A percentile compares a stretch with the other conserved stretches of the same genome.
Evolutionary conservation across 208 protist genomes (phyloP).

Genomic region (Crithidia brevicula): DNA sequence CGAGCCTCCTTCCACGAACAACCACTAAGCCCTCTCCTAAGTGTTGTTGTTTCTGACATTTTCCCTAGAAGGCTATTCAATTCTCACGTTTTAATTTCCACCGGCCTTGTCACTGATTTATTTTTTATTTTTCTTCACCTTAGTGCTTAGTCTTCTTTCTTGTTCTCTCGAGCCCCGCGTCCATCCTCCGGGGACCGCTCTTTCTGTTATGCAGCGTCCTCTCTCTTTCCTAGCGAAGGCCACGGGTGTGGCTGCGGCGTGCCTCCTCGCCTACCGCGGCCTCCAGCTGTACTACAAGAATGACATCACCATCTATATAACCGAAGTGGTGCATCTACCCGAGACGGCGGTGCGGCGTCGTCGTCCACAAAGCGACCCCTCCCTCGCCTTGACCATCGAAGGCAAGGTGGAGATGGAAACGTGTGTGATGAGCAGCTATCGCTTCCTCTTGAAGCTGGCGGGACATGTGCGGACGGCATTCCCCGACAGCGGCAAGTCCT

Average conservation of each 20-base stretch:
- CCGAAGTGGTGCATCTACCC: constrained; percentile 78
- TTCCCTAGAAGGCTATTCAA: too few relatives aligned
- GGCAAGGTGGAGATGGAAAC: constrained; percentile 76
- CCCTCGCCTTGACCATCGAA: constrained; percentile 22
- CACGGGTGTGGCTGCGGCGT: constrained; percentile 27
- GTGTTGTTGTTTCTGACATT: too few relatives aligned
- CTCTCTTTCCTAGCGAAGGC: constrained; percentile 22
- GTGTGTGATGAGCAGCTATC: constrained; percentile 80
- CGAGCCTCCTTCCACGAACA: too few relatives aligned
- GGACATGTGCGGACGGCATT: constrained; percentile 44
- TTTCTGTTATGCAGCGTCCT: constrained; percentile 14
- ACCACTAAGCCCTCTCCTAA: too few relatives aligned
- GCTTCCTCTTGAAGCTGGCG: constrained; percentile 70
- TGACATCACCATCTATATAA: constrained; percentile 73
- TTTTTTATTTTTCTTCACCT: constrained; percentile 10
- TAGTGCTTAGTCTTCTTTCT: too few relatives aligned
- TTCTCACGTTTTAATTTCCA: too few relatives aligned
- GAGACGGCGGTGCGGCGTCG: constrained; percentile 17
- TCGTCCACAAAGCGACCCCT: background rate
- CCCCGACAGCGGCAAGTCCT: constrained; percentile 11
- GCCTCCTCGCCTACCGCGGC: constrained; percentile 51
- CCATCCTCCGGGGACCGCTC: too few relatives aligned
- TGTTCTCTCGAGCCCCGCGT: too few relatives aligned
- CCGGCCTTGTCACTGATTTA: background rate
- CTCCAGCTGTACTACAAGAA: constrained; percentile 64